Percentiles rank a stretch among this genome's conserved stretches.
Evolutionary conservation across 164 flowering plant genomes (phyloP).

Genomic region (Tetracentron sinense): DNA sequence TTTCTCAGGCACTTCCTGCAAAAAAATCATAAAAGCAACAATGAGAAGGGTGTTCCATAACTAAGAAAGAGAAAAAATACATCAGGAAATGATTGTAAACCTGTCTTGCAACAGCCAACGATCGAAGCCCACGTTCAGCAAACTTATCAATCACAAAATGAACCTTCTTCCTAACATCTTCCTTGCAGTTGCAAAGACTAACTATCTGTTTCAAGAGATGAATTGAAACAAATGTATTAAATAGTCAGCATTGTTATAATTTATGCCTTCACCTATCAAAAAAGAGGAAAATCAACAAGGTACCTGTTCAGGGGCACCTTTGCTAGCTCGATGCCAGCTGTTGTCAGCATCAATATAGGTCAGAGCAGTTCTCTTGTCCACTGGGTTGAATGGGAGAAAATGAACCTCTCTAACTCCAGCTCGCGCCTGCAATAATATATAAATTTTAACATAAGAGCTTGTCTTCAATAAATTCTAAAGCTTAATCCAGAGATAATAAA

Average conservation of each 20-base stretch:
- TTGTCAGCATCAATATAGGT: constrained; percentile 37
- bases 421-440: constrained; percentile 25
- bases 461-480: background rate
- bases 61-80: background rate
- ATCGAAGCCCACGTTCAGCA: constrained; percentile 44
- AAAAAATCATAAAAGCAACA: background rate
- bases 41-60: background rate
- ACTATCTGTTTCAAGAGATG: constrained; percentile 23
- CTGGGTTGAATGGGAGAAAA: constrained; percentile 43
- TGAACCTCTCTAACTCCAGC: constrained; percentile 37
- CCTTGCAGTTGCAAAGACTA: constrained; percentile 33
- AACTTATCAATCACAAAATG: constrained; percentile 36
- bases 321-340: constrained; percentile 43
- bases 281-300: background rate
- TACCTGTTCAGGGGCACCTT: constrained; percentile 48
- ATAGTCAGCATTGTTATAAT: background rate
- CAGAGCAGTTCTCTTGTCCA: constrained; percentile 43
- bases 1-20: constrained; percentile 34
- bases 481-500: background rate
- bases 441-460: background rate
- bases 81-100: constrained; percentile 2
- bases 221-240: constrained; percentile 1
- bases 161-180: constrained; percentile 32
- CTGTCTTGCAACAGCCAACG: constrained; percentile 40
- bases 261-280: background rate